These are phyloP conservation scores for Luffa aegyptiaca DNA, from an alignment of 306 rosid species.

Conservation along the genomic window DNA sequence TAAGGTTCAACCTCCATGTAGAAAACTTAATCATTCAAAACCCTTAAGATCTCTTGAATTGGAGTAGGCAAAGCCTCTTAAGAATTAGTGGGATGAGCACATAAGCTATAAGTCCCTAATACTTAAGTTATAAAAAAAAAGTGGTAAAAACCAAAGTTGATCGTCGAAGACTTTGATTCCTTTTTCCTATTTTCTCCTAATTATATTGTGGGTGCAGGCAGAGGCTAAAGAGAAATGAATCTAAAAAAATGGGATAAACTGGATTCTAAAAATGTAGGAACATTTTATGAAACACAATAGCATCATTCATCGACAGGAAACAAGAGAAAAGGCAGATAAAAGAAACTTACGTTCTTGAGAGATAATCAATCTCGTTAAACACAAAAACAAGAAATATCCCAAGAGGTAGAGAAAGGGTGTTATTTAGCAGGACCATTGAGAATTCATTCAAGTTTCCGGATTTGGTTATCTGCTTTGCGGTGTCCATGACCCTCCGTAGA, in stretches of 20 bases:
- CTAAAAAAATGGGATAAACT: neutral
- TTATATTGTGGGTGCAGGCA: neutral
- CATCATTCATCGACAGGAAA: neutral
- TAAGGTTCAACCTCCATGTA: neutral
- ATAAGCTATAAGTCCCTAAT: neutral
- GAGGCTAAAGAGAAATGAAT: neutral
- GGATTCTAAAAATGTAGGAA: neutral
- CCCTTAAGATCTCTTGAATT: neutral
- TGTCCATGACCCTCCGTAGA: conserved; percentile 85
- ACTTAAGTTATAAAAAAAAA: neutral
- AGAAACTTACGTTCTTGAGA: conserved; percentile 63
- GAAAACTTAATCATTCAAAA: neutral
- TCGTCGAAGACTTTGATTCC: neutral
- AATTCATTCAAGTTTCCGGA: conserved; percentile 91
- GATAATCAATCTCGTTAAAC: conserved; percentile 91
- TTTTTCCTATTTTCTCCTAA: neutral
- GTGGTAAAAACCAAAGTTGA: neutral
- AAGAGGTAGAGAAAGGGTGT: conserved; percentile 83
- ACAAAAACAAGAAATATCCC: conserved; percentile 64
- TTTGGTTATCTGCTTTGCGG: conserved; percentile 77
- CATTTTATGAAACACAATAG: neutral
- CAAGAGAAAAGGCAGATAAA: neutral
- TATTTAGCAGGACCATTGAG: conserved; percentile 96
- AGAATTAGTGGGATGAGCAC: neutral
- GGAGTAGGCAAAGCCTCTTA: neutral